phyloP scores from a whole-genome alignment of 805 yeast species.

The Lipomyces yamanashiensis region DNA sequence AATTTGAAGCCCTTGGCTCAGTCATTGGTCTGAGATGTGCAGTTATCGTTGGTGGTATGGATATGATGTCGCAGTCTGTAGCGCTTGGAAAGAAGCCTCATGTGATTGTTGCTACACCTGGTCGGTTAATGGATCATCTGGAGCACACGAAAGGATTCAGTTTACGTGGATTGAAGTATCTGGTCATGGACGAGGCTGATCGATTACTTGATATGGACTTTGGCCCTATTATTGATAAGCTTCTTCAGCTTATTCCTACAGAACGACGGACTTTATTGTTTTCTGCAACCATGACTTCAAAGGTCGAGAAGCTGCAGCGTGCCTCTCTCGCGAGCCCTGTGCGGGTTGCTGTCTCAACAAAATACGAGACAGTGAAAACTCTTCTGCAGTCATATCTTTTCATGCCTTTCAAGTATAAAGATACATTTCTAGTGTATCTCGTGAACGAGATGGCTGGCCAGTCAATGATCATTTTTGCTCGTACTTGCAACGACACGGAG shows the following conservation, averaged over 20 bases:
- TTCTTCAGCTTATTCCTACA: slow-evolving; percentile 79
- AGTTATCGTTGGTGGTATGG: slow-evolving; percentile 97
- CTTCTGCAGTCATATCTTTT: slow-evolving; percentile 85
- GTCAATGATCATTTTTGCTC: slow-evolving; percentile 83
- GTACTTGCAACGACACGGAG: slow-evolving; percentile 95
- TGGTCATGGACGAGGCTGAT: slow-evolving; percentile 98
- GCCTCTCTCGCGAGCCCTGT: slow-evolving; percentile 91
- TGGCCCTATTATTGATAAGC: slow-evolving; percentile 90
- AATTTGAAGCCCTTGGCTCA: slow-evolving; percentile 91
- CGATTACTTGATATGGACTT: slow-evolving; percentile 98
- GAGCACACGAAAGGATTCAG: slow-evolving; percentile 94
- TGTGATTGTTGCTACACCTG: slow-evolving; percentile 93
- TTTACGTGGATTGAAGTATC: slow-evolving; percentile 78
- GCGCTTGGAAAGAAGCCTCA: slow-evolving; percentile 95
- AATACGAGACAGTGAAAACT: slow-evolving; percentile 94
- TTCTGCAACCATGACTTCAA: slow-evolving; percentile 97
- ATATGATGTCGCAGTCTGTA: slow-evolving; percentile 95
- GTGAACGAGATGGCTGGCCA: slow-evolving; percentile 85
- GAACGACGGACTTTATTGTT: slow-evolving; percentile 80
- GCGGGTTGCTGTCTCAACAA: slow-evolving; percentile 83
- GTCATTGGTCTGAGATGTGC: slow-evolving; percentile 89
- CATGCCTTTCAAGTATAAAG: slow-evolving; percentile 89
- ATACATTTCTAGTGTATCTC: slow-evolving; percentile 80
- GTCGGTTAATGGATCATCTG: slow-evolving; percentile 84
- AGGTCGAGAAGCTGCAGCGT: slow-evolving; percentile 90